Evolutionary conservation across 225 moss, liverwort and hornwort species (phyloP).

Genomic region (Physcomitrellopsis africana): DNA sequence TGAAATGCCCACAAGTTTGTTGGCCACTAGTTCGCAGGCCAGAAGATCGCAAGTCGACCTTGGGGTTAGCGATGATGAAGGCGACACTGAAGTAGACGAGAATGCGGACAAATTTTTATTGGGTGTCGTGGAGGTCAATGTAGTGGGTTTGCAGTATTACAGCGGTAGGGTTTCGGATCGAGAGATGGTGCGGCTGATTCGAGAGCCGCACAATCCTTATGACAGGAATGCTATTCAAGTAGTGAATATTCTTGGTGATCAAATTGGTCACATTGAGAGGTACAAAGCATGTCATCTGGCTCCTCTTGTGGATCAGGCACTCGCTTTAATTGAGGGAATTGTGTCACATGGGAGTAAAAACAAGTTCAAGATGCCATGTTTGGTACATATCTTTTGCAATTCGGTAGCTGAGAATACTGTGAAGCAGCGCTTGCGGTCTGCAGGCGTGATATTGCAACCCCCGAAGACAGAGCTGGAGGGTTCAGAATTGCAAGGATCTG

Average conservation of each 20-base stretch:
- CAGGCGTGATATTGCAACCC: constrained; percentile 36
- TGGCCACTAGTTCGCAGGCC: background rate
- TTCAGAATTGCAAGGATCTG: constrained; percentile 5
- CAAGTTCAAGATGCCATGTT: constrained; percentile 58
- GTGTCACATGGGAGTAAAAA: constrained; percentile 52
- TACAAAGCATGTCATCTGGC: constrained; percentile 49
- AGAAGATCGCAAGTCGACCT: constrained; percentile 27
- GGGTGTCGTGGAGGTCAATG: constrained; percentile 53
- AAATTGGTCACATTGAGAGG: constrained; percentile 63
- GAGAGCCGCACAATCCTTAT: constrained; percentile 34
- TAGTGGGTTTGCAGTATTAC: constrained; percentile 66
- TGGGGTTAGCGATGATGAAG: constrained; percentile 46
- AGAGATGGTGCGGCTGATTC: constrained; percentile 64
- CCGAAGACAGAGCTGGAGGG: constrained; percentile 28
- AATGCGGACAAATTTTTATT: constrained; percentile 34
- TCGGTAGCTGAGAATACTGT: constrained; percentile 24
- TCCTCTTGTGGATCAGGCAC: constrained; percentile 50
- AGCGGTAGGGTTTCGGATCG: constrained; percentile 51
- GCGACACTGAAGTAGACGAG: constrained; percentile 35
- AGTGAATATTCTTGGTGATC: constrained; percentile 61
- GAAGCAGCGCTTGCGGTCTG: constrained; percentile 37
- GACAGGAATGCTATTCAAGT: constrained; percentile 62
- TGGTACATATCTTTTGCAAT: constrained; percentile 54
- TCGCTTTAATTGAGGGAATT: constrained; percentile 60
- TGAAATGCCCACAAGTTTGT: too few species aligned